Evolutionary conservation across 352 stramenopile species (phyloP).

Genomic region (Thalassiosira livingstoniorum): DNA sequence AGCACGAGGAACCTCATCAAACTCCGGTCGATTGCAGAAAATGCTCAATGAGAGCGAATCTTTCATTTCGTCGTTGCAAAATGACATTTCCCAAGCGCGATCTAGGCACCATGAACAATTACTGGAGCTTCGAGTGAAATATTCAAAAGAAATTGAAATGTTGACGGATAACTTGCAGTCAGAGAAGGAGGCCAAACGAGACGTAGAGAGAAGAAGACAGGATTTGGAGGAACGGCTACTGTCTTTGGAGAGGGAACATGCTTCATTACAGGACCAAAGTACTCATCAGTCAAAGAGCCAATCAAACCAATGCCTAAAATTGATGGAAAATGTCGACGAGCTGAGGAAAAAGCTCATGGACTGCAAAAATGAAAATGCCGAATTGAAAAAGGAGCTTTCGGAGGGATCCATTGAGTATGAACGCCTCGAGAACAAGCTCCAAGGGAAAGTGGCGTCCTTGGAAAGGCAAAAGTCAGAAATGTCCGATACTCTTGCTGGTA

Average conservation of each 20-base stretch:
- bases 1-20: slow-evolving; percentile 41
- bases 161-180: slow-evolving; percentile 37
- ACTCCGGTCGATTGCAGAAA: slow-evolving; percentile 53
- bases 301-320: slow-evolving; percentile 43
- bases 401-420: slow-evolving; percentile 22
- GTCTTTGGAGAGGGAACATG: slow-evolving; percentile 21
- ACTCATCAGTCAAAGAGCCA: slow-evolving; percentile 48
- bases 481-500: slow-evolving; percentile 22
- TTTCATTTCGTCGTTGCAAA: slow-evolving; percentile 57
- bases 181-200: slow-evolving; percentile 32
- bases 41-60: slow-evolving; percentile 50
- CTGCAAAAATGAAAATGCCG: slow-evolving; percentile 29
- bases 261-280: slow-evolving; percentile 39
- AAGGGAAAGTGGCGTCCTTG: slow-evolving; percentile 17
- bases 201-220: slow-evolving; percentile 31
- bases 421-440: slow-evolving; percentile 26
- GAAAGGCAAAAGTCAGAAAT: slow-evolving; percentile 42
- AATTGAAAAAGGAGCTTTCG: slow-evolving; percentile 38
- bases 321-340: slow-evolving; percentile 56
- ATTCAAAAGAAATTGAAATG: slow-evolving; percentile 45
- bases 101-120: slow-evolving; percentile 49
- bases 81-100: slow-evolving; percentile 48
- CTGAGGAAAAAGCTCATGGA: slow-evolving; percentile 45
- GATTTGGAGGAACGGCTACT: slow-evolving; percentile 50
- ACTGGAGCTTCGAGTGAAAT: slow-evolving; percentile 39